Percentiles rank a stretch among this genome's conserved stretches.
Conservation (phyloP, 2,329 filamentous ascomycete genomes). For the Hypoxylon sp. region DNA sequence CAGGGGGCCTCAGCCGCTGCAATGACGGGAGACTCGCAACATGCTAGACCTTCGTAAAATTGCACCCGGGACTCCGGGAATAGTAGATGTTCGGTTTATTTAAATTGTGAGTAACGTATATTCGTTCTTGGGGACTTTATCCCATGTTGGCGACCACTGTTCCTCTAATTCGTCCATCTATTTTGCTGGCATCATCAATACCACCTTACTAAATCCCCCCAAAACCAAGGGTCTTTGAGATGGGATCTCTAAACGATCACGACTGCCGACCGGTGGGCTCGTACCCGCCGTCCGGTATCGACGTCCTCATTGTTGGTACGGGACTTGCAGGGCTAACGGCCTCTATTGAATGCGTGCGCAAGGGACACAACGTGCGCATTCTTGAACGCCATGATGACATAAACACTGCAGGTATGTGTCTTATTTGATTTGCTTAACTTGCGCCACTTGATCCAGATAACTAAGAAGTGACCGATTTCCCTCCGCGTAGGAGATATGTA, state of each 20-base stretch:
- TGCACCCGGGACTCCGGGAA: conserved; percentile 30
- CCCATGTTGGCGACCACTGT: background rate
- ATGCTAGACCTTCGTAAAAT: conserved; percentile 8
- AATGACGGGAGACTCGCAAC: conserved; percentile 22
- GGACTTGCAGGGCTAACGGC: conserved; percentile 74
- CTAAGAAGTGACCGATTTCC: conserved; percentile 22
- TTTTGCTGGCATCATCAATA: conserved; percentile 7
- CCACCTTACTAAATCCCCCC: background rate
- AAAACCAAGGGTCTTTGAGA: conserved; percentile 23
- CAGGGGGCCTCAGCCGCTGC: conserved; percentile 24
- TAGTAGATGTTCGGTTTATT: conserved; percentile 9
- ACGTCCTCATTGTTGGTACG: conserved; percentile 67
- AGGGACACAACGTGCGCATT: conserved; percentile 68
- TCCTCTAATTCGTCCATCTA: conserved; percentile 13
- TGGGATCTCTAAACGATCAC: conserved; percentile 52
- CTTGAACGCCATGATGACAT: conserved; percentile 65
- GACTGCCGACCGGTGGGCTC: conserved; percentile 66
- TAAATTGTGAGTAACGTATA: conserved; percentile 33
- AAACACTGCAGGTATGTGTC: conserved; percentile 64
- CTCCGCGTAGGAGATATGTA: conserved; percentile 67
- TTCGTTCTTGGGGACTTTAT: conserved; percentile 10
- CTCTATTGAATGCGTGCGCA: conserved; percentile 72
- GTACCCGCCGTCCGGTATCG: conserved; percentile 64
- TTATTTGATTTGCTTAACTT: conserved; percentile 5
- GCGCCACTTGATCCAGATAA: background rate